Conservation (phyloP, 2,329 filamentous ascomycete species). For the Claviceps monticola region DNA sequence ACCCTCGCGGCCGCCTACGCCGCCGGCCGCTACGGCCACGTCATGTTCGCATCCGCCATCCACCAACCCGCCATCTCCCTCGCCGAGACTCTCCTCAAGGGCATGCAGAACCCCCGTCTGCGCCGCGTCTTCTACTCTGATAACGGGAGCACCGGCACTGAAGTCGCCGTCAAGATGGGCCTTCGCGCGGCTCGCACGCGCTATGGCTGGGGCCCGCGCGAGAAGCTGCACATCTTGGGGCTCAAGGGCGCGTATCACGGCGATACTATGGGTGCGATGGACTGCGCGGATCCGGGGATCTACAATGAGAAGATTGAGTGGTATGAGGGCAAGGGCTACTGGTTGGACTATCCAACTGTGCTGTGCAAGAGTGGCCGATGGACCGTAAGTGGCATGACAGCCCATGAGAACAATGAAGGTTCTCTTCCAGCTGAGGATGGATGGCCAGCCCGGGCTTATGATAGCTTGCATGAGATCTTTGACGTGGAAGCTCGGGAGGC, state of each 20-base stretch:
- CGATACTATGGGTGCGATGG: slow-evolving; percentile 82
- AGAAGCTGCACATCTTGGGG: slow-evolving; percentile 54
- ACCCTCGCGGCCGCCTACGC: slow-evolving; percentile 67
- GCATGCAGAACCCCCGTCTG: slow-evolving; percentile 49
- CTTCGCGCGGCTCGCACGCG: slow-evolving; percentile 52
- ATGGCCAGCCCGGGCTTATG: slow-evolving; percentile 24
- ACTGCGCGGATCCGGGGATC: slow-evolving; percentile 61
- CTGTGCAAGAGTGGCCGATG: slow-evolving; percentile 53
- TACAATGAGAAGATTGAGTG: slow-evolving; percentile 78
- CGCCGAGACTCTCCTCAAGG: slow-evolving; percentile 47
- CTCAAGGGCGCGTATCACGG: slow-evolving; percentile 75
- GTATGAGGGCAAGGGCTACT: slow-evolving; percentile 66
- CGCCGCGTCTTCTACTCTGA: slow-evolving; percentile 69
- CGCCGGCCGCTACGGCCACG: slow-evolving; percentile 71
- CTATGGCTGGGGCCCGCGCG: slow-evolving; percentile 48
- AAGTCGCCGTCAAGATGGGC: slow-evolving; percentile 78
- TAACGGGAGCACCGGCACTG: slow-evolving; percentile 70
- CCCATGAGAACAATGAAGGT: not conserved
- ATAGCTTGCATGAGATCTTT: slow-evolving; percentile 43
- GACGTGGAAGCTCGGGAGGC: slow-evolving; percentile 36
- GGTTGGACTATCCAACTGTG: slow-evolving; percentile 68
- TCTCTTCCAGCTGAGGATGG: not conserved
- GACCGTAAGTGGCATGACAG: slow-evolving; percentile 43
- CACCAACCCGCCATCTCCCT: slow-evolving; percentile 63
- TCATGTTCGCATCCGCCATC: slow-evolving; percentile 75